A percentile compares a stretch with the other conserved stretches of the same genome.
phyloP scores from a whole-genome alignment of 1,139 yeast species.

The Magnusiomyces fungicola region DNA sequence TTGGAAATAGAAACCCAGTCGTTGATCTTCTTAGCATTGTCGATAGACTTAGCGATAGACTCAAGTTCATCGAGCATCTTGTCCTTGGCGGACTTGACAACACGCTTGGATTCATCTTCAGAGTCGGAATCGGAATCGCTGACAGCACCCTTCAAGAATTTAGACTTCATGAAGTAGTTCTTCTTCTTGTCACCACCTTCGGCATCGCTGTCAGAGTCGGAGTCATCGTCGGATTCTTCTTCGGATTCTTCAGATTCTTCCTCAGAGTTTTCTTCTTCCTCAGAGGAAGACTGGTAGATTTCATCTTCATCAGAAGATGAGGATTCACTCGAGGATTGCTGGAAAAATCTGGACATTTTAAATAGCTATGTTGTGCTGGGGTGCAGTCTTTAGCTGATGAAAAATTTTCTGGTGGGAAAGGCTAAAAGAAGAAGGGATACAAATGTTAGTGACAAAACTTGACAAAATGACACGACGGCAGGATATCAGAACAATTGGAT shows the following conservation, averaged over 20 bases:
- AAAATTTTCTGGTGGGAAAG: conserved; percentile 7
- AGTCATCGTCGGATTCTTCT: conserved; percentile 26
- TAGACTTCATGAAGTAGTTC: conserved; percentile 51
- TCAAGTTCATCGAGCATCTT: conserved; percentile 85
- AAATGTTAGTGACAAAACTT: background rate
- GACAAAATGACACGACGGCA: background rate
- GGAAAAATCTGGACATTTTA: conserved; percentile 70
- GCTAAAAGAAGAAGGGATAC: background rate
- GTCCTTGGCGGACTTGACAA: conserved; percentile 90
- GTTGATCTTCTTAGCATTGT: conserved; percentile 58
- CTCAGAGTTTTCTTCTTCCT: conserved; percentile 26
- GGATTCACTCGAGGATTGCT: conserved; percentile 44
- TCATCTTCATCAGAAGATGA: conserved; percentile 74
- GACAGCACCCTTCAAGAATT: conserved; percentile 37
- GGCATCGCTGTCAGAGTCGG: conserved; percentile 37
- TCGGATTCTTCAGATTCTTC: conserved; percentile 28
- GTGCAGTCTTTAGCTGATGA: conserved; percentile 1
- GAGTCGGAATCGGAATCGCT: conserved; percentile 49
- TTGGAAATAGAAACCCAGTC: conserved; percentile 72
- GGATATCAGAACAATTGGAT: background rate
- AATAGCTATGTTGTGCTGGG: conserved; percentile 4
- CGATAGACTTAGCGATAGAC: conserved; percentile 58
- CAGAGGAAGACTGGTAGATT: conserved; percentile 53
- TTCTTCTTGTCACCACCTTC: conserved; percentile 36
- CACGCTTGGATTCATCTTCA: conserved; percentile 58